Evolutionary conservation across 345 rosid species (phyloP).

Genomic region (Crucihimalaya himalaica): DNA sequence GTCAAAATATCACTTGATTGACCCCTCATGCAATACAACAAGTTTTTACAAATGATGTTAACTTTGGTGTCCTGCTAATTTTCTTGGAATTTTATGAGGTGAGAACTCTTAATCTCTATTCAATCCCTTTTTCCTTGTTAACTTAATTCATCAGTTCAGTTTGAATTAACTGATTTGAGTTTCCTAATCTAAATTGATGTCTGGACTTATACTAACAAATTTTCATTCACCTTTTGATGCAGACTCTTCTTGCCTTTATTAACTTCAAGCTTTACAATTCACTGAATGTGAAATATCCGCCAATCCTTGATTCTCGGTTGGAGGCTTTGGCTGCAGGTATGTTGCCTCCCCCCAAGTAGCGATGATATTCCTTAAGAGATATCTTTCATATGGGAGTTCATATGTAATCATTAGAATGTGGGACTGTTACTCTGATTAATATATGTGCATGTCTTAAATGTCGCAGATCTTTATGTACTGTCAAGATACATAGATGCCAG

Average conservation of each 20-base stretch:
- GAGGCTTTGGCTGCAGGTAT: slow-evolving; percentile 94
- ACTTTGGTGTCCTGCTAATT: slow-evolving; percentile 73
- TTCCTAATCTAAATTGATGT: not conserved
- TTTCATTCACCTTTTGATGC: slow-evolving; percentile 44
- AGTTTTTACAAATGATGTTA: slow-evolving; percentile 92
- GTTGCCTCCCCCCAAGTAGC: slow-evolving; percentile 16
- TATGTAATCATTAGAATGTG: not conserved
- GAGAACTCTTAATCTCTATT: not conserved
- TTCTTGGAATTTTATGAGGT: slow-evolving; percentile 98
- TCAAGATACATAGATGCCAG: slow-evolving; percentile 74
- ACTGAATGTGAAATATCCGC: slow-evolving; percentile 82
- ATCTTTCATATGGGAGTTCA: not conserved
- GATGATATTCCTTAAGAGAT: not conserved
- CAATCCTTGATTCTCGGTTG: slow-evolving; percentile 81
- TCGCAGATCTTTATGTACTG: slow-evolving; percentile 88
- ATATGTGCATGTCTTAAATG: slow-evolving; percentile 2
- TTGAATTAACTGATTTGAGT: not conserved
- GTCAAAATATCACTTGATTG: slow-evolving; percentile 95
- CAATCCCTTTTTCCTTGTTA: not conserved
- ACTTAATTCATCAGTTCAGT: not conserved
- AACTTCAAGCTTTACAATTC: slow-evolving; percentile 85
- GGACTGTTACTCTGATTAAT: slow-evolving; percentile 5
- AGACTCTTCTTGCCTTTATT: slow-evolving; percentile 83
- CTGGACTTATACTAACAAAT: not conserved
- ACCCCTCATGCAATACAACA: slow-evolving; percentile 92